Base-by-base conservation (phyloP, 352 stramenopile genomes). In the Phytophthora podocarpi region DNA sequence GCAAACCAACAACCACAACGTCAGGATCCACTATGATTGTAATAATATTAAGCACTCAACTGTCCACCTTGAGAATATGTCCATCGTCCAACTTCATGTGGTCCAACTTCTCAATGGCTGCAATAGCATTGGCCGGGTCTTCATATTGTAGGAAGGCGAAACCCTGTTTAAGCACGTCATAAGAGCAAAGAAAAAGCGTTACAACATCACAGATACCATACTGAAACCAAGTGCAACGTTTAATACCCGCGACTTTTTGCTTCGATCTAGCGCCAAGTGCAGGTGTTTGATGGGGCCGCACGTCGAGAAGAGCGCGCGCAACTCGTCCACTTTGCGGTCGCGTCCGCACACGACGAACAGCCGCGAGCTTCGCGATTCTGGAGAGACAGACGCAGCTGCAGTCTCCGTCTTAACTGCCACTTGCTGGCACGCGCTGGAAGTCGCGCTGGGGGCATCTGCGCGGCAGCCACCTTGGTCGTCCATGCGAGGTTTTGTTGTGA, bases 141-240 rank as follows among this genome's bases (percentile, higher is more conserved):
- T 89, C 80, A 36, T 89, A 93, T 41, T 93, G 78, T 18, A 93
- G 42, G 23, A 93, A 93, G 26, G 85, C 85, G 59, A 93, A 93
- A 13, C 85, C 85, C 84, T 89, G 27, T 42, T 42, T 52, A 21
- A 59, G 23, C 36, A 54, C 41, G 5, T 52, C 42, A 59, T 12
- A 37, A 53, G 24, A 24, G 4, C 20, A 35, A 31, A 26, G n/a
- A n/a, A 42, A 28, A 13, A 34, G 20, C 26, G 21, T 34, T 28
- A 36, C 10, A 34, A 52, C 11, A n/a, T 6, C 30, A 16, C n/a
- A 43, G 12, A 41, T 8, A 28, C 10, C 47, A 59, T 35, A 35
- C 13, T 31, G 5, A 46, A 56, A 20, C 9, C 36, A 41, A 46
- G 12, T 42, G 8, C 5, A 45, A 23, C 21, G 11, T 18, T 42